Evolutionary conservation across 1,284 basidiomycete species (phyloP), one percentile per base, ranked within the genome.

Genomic region (Leccinum laetum): DNA sequence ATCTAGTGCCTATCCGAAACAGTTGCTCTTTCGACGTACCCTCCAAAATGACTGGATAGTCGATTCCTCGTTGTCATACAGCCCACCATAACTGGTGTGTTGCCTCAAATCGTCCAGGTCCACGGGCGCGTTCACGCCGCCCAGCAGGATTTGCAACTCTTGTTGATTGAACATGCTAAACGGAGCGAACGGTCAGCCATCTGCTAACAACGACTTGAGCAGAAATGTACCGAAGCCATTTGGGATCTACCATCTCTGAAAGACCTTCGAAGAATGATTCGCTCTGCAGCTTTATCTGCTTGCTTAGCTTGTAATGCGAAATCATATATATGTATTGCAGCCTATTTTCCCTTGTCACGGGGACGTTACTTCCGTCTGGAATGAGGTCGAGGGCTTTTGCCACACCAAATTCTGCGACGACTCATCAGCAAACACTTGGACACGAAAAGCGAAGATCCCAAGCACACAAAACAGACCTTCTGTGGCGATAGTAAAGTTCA

Each of bases 121-220:
- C 64, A 98, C 90, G 0, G 91, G 88, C 0, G 90, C 83, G 68
- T 95, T 90, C 52, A 92, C 91, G 6, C 94, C 94, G 0, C 94
- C 94, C 9, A 97, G 82, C 1, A 96, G 80, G 65, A 94, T 90
- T 71, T 94, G 93, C 2, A 97, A 81, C 77, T 98, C 96, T 73
- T 93, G 90, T 73, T 96, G 95, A 76, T 97, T 95, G 80, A 98
- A 98, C 93, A 98, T 96, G 55, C 94, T 92, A 65, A 62, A 69
- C 37, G 16, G 61, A 66, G 29, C 7, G n/a, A 66, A 57, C 37
- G 61, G 37, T 69, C 39, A 71, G 65, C 46, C 14, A 8, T 39
- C 21, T 35, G 26, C 21, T 26, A 46, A 63, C 18, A 10, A 57
- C 21, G 16, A 24, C 61, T 35, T 56, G 56, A 9, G 3, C 14